Evolutionary conservation across 1,139 yeast genomes (phyloP), one percentile per base, ranked within the genome.

Genomic region (Geotrichum candidum): DNA sequence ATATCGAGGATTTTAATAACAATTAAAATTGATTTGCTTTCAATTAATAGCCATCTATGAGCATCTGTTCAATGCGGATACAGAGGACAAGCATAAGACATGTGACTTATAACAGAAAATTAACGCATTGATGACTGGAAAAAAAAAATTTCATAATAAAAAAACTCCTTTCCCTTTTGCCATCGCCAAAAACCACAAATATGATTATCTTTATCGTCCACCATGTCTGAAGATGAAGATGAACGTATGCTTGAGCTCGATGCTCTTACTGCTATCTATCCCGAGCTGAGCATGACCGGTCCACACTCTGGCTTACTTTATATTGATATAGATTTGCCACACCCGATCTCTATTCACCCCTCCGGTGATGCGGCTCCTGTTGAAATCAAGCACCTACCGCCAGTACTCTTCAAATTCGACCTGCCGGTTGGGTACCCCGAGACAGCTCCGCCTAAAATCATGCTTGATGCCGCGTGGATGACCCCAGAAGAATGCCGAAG

Each of bases 211-310:
- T 41, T n/a, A 13, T 41, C 2, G 22, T 23, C 5, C 48, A 41
- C 46, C 38, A 54, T 55, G 58, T 46, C 53, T 11, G 38, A 51
- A 51, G 60, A 52, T 11, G 57, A 56, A 18, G 64, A 63, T 41
- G 65, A 58, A 29, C 56, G 65, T 50, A 53, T 27, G 7, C 80
- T 81, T 63, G 87, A 84, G 66, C 69, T 85, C 33, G 79, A 77
- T 58, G 78, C 84, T 1, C 68, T 84, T 46, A 66, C 66, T 60
- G 80, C 81, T 3, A 84, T 84, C 55, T 85, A 77, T 67, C 86
- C 86, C 0, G 83, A 83, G 65, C 69, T 77, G 1, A 61, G 63
- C 2, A 63, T 78, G 68, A 52, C 56, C 13, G 61, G 51, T 54
- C 56, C 15, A 7, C 45, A 27, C 46, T 54, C 15, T 22, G 59